Percentiles rank a stretch among this genome's conserved stretches.
These are phyloP conservation scores for Cordyceps cateniannulata DNA, from an alignment of 2,329 filamentous ascomycete genomes.

Conservation along the genomic window DNA sequence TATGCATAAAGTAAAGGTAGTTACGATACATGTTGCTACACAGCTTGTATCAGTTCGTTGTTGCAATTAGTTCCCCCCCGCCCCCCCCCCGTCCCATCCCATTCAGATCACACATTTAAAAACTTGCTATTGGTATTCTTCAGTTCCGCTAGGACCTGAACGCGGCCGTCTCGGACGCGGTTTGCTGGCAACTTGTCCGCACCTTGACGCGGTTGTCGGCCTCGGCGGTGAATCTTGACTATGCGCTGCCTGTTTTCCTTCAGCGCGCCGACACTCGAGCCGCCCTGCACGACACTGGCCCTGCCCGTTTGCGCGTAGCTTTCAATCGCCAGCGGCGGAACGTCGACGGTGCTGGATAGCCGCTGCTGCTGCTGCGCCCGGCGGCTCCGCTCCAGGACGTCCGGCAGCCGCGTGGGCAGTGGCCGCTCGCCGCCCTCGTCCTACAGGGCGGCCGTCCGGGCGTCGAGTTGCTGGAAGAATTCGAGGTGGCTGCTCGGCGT, in stretches of 20 bases:
- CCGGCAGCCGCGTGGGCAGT: conserved; percentile 28
- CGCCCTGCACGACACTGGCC: background rate
- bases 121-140: conserved; percentile 24
- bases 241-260: background rate
- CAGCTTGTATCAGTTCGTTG: background rate
- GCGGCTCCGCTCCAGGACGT: conserved; percentile 15
- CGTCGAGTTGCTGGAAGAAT: conserved; percentile 28
- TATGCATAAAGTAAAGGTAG: background rate
- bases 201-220: too few relatives aligned
- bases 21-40: background rate
- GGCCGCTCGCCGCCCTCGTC: conserved; percentile 22
- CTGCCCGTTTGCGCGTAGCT: background rate
- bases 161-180: conserved; percentile 13
- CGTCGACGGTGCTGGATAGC: background rate
- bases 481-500: conserved; percentile 24
- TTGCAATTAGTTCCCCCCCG: background rate
- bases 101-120: conserved; percentile 12
- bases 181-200: background rate
- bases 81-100: background rate
- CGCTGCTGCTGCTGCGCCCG: too few relatives aligned
- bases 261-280: background rate
- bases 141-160: conserved; percentile 23
- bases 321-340: background rate
- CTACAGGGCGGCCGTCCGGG: conserved; percentile 22
- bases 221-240: background rate